Percentiles rank a stretch among this genome's conserved stretches.
Conservation (phyloP, 140 eudicot genomes). For the Bidens hawaiensis region DNA sequence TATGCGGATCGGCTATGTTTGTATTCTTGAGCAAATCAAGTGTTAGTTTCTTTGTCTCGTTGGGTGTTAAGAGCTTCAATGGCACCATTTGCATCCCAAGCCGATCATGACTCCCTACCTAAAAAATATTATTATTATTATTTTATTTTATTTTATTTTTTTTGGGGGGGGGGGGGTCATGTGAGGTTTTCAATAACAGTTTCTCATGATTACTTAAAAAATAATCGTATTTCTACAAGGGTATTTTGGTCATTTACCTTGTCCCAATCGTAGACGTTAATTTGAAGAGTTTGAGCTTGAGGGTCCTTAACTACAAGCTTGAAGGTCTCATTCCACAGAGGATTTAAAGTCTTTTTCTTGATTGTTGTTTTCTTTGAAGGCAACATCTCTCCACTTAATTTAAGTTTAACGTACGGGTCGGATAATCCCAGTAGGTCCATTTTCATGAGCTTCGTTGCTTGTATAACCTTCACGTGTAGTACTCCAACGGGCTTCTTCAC, state of each 20-base stretch:
- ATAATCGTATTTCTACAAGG: neutral
- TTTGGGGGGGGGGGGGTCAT: neutral
- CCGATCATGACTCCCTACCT: constrained; percentile 84
- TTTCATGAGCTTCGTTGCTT: constrained; percentile 82
- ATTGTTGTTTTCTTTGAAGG: constrained; percentile 74
- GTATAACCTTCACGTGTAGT: constrained; percentile 74
- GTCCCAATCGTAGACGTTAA: constrained; percentile 88
- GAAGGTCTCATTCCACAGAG: constrained; percentile 87
- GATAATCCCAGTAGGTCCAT: constrained; percentile 88
- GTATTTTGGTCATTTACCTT: constrained; percentile 48
- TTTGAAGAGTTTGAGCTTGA: constrained; percentile 57
- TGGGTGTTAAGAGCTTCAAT: constrained; percentile 51
- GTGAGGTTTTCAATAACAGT: neutral
- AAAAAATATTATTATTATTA: no score
- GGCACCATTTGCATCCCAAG: constrained; percentile 79
- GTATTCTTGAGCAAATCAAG: constrained; percentile 78
- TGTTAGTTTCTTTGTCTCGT: constrained; percentile 52
- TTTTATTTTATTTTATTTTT: no score
- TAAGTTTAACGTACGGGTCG: constrained; percentile 90
- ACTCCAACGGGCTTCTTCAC: constrained; percentile 88
- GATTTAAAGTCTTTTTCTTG: constrained; percentile 77
- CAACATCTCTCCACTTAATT: constrained; percentile 61
- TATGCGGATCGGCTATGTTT: constrained; percentile 35
- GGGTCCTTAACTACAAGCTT: constrained; percentile 90
- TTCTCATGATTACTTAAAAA: neutral